phyloP scores from a whole-genome alignment of 2,329 filamentous ascomycete species.

The Aspergillus novofumigatus region DNA sequence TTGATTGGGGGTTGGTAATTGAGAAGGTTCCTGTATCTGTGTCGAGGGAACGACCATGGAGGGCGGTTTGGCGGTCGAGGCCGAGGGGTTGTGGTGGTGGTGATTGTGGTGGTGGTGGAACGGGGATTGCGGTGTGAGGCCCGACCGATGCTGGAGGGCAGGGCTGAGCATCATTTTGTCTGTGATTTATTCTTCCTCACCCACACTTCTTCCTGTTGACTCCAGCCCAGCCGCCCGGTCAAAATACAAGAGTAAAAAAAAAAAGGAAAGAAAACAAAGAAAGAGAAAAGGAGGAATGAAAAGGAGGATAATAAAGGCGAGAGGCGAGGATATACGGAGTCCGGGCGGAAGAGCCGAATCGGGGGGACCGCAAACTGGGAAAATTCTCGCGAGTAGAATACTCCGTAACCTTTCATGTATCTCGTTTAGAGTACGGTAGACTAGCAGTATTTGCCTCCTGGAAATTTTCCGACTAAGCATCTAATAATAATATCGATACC shows the following conservation, averaged over 20 bases:
- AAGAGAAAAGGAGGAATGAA: neutral
- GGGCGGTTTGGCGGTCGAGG: conserved; percentile 2
- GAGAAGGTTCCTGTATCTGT: neutral
- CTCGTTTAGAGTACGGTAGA: too few relatives aligned
- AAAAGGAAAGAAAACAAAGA: neutral
- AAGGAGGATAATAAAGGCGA: conserved; percentile 3
- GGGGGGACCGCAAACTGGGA: neutral
- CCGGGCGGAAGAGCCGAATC: conserved; percentile 5
- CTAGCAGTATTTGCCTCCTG: neutral
- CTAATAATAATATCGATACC: neutral
- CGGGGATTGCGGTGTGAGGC: conserved; percentile 8
- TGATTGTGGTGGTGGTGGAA: neutral
- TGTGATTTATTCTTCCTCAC: neutral
- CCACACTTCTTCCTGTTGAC: neutral
- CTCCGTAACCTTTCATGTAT: neutral
- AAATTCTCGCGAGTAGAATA: neutral
- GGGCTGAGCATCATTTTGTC: neutral
- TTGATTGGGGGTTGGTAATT: conserved; percentile 2
- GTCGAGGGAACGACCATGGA: neutral
- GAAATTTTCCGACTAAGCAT: neutral
- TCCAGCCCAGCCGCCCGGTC: neutral
- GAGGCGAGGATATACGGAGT: neutral
- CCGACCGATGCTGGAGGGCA: neutral
- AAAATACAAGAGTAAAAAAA: neutral
- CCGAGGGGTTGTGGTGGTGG: conserved; percentile 1